Conservation (phyloP, 78 protist genomes). For the Dictyostelium intermedium region DNA sequence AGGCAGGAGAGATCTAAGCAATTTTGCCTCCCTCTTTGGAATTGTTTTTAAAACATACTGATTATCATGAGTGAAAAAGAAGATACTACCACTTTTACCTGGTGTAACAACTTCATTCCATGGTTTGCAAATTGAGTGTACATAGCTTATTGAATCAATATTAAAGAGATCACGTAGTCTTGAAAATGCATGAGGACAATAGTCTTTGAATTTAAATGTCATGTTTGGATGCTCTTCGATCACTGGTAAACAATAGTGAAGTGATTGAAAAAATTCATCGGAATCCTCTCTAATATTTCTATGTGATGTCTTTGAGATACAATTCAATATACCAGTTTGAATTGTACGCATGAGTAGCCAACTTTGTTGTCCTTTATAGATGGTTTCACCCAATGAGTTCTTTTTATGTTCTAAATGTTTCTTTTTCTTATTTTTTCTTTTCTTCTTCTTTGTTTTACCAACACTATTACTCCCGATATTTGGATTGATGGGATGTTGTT, state of each 20-base stretch:
- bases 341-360: slow-evolving; percentile 78
- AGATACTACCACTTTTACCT: slow-evolving; percentile 91
- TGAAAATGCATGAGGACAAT: slow-evolving; percentile 85
- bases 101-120: slow-evolving; percentile 88
- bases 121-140: slow-evolving; percentile 26
- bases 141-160: slow-evolving; percentile 33
- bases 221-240: slow-evolving; percentile 58
- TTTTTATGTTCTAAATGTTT: slow-evolving; percentile 57
- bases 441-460: slow-evolving; percentile 32
- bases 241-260: slow-evolving; percentile 56
- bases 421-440: slow-evolving; percentile 3
- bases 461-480: not conserved
- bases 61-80: slow-evolving; percentile 88
- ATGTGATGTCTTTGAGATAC: slow-evolving; percentile 42
- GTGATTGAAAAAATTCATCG: slow-evolving; percentile 42
- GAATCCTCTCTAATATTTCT: slow-evolving; percentile 3
- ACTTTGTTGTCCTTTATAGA: slow-evolving; percentile 70
- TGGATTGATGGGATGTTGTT: not conserved
- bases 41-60: slow-evolving; percentile 93
- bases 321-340: slow-evolving; percentile 75
- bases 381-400: slow-evolving; percentile 71
- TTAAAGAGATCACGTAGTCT: slow-evolving; percentile 39
- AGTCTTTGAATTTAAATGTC: slow-evolving; percentile 80
- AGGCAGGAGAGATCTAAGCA: slow-evolving; percentile 88
- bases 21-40: slow-evolving; percentile 88